These are phyloP conservation scores for Cercospora sp. DNA, from an alignment of 2,329 filamentous ascomycete species.

Conservation along the genomic window DNA sequence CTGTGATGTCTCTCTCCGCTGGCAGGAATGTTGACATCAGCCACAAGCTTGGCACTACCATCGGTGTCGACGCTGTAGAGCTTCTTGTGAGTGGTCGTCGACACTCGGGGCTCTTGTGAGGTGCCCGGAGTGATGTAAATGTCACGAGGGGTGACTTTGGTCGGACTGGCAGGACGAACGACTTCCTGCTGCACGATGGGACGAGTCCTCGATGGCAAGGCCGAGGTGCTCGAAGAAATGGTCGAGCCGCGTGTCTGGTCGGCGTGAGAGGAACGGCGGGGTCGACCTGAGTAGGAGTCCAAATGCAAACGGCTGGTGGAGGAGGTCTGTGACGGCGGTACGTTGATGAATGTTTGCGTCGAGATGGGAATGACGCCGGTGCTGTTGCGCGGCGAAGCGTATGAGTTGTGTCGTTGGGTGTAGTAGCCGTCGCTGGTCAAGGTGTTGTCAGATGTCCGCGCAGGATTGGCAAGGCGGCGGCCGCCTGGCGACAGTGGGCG, in stretches of 20 bases:
- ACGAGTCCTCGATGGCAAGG: slow-evolving; percentile 37
- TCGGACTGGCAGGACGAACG: slow-evolving; percentile 45
- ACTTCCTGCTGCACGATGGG: slow-evolving; percentile 39
- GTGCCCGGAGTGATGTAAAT: slow-evolving; percentile 43
- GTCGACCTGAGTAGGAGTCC: slow-evolving; percentile 49
- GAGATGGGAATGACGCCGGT: slow-evolving; percentile 42
- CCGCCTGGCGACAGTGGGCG: slow-evolving; percentile 39
- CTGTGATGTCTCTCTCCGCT: slow-evolving; percentile 43
- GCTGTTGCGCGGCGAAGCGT: slow-evolving; percentile 38
- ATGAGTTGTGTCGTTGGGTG: slow-evolving; percentile 29
- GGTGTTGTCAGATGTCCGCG: slow-evolving; percentile 33
- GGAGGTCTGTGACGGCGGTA: slow-evolving; percentile 25
- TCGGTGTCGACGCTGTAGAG: slow-evolving; percentile 53
- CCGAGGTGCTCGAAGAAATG: slow-evolving; percentile 27
- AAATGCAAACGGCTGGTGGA: slow-evolving; percentile 37
- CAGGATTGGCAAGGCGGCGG: slow-evolving; percentile 38
- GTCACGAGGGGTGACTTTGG: slow-evolving; percentile 40
- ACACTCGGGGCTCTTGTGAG: slow-evolving; percentile 33
- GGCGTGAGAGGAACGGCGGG: slow-evolving; percentile 47
- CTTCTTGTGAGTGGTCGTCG: slow-evolving; percentile 46
- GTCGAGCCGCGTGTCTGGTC: slow-evolving; percentile 39
- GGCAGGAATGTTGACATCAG: slow-evolving; percentile 42
- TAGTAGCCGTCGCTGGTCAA: slow-evolving; percentile 36
- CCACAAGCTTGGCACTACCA: slow-evolving; percentile 41
- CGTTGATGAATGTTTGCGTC: slow-evolving; percentile 39